Evolutionary conservation across 805 yeast genomes (phyloP), one percentile per base, ranked within the genome.

Genomic region (Brettanomyces nanus): DNA sequence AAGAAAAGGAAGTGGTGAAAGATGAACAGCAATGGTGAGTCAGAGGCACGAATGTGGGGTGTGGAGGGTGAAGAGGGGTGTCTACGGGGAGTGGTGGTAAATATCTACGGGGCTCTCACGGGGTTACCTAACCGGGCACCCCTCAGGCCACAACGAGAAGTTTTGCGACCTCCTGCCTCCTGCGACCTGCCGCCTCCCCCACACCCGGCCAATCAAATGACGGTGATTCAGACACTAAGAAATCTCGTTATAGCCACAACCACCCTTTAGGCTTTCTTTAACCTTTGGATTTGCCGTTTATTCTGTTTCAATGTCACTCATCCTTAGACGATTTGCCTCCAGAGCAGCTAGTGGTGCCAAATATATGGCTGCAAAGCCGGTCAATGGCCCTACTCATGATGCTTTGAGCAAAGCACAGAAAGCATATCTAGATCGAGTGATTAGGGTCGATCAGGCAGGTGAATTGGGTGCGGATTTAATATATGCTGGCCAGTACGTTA

Each of bases 401-500:
- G 36, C 57, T 3, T 31, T 58, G 3, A 51, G 59, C 2, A 53
- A 56, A 31, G 83, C 85, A 0, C 92, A 83, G 51, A 63, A 64
- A 41, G 89, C 89, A 0, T 84, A 70, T 45, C 64, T 84, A 19
- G 86, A 83, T 38, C 61, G 90, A 37, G 77, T 76, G 0, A 75
- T 92, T 28, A 69, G 98, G 36, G 98, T 92, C 6, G 97, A 92
- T 56, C 98, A 92, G 61, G 97, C 98, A 2, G 98, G 98, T 29
- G 98, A 92, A 57, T 71, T 92, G 10, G 98, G 97, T 3, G 98
- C 98, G 1, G 79, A 92, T 57, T 79, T 83, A 48, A 92, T 92
- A 36, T 92, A 92, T 58, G 77, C 80, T 42, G 98, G 97, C 6
- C 98, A 92, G 59, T 83, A 80, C 49, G 65, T 73, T 28, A 87